phyloP scores from a whole-genome alignment of 176 grass and related monocot species.

The Aegilops sharonensis region DNA sequence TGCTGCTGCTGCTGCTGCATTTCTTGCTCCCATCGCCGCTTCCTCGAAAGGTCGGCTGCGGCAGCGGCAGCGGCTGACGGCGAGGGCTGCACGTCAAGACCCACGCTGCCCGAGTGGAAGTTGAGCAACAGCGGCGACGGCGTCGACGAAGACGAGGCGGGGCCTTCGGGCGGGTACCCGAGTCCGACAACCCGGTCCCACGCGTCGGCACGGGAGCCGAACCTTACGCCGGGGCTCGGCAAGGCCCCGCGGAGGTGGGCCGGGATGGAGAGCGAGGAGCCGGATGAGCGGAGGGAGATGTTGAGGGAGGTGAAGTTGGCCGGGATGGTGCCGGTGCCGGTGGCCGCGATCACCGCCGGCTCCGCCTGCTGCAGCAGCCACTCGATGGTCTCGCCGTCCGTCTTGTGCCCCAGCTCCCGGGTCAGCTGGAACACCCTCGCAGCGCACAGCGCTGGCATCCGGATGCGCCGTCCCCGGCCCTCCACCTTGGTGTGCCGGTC shows the following conservation, averaged over 20 bases:
- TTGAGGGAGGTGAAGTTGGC: slow-evolving; percentile 98
- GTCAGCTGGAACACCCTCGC: slow-evolving; percentile 97
- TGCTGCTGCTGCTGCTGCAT: slow-evolving; percentile 57
- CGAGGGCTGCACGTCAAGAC: slow-evolving; percentile 68
- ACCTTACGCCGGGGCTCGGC: slow-evolving; percentile 29
- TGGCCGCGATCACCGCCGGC: slow-evolving; percentile 92
- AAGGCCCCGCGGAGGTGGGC: slow-evolving; percentile 60
- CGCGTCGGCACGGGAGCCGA: slow-evolving; percentile 40
- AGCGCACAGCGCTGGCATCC: slow-evolving; percentile 92
- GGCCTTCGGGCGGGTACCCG: slow-evolving; percentile 59
- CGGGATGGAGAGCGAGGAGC: slow-evolving; percentile 70
- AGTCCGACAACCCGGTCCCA: slow-evolving; percentile 68
- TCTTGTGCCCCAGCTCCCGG: slow-evolving; percentile 92
- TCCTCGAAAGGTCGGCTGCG: slow-evolving; percentile 55
- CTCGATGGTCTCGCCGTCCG: slow-evolving; percentile 98
- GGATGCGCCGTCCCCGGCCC: slow-evolving; percentile 81
- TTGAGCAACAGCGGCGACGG: slow-evolving; percentile 72
- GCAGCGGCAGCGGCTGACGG: slow-evolving; percentile 43
- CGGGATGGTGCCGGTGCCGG: slow-evolving; percentile 92
- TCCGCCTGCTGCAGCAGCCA: slow-evolving; percentile 98
- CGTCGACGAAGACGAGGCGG: slow-evolving; percentile 61
- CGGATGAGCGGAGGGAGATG: slow-evolving; percentile 94
- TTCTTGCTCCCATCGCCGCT: slow-evolving; percentile 83
- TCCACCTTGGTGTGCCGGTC: slow-evolving; percentile 98
- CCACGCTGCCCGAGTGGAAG: slow-evolving; percentile 79